Conservation (phyloP, 345 rosid genomes). For the Gossypium rotundifolium region DNA sequence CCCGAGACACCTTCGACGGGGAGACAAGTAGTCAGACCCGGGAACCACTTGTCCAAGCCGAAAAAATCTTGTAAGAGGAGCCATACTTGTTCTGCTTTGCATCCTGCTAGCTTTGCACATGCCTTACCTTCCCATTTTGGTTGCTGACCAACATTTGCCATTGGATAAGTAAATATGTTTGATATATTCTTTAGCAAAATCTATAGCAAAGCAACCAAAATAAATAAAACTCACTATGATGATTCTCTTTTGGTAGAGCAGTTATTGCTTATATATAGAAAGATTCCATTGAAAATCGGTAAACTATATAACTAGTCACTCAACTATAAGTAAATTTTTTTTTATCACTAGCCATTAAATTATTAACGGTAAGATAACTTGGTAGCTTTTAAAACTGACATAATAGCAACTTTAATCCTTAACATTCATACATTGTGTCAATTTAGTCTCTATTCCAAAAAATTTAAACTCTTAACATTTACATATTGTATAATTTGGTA, state of each 20-base stretch:
- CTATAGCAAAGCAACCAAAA: not conserved
- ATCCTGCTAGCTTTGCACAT: constrained; percentile 16
- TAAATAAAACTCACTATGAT: not conserved
- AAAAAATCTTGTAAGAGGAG: constrained; percentile 43
- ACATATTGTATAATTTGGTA: no score
- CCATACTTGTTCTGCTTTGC: constrained; percentile 40
- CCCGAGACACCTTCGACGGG: constrained; percentile 33
- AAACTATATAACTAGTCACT: no score
- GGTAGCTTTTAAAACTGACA: no score
- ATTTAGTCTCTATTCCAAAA: no score
- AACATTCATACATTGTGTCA: no score
- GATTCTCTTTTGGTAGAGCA: not conserved
- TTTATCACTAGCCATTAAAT: no score
- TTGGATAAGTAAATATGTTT: not conserved
- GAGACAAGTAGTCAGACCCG: constrained; percentile 37
- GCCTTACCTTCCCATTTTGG: constrained; percentile 45
- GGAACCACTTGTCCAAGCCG: constrained; percentile 47
- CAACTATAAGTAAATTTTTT: no score
- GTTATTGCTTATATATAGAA: not conserved
- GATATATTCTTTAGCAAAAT: not conserved
- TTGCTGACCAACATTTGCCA: not conserved
- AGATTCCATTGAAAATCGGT: no score
- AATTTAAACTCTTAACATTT: no score
- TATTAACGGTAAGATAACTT: no score
- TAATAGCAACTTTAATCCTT: no score